Conservation (phyloP, 139 green algal species). For the Coelastrella sp. region DNA sequence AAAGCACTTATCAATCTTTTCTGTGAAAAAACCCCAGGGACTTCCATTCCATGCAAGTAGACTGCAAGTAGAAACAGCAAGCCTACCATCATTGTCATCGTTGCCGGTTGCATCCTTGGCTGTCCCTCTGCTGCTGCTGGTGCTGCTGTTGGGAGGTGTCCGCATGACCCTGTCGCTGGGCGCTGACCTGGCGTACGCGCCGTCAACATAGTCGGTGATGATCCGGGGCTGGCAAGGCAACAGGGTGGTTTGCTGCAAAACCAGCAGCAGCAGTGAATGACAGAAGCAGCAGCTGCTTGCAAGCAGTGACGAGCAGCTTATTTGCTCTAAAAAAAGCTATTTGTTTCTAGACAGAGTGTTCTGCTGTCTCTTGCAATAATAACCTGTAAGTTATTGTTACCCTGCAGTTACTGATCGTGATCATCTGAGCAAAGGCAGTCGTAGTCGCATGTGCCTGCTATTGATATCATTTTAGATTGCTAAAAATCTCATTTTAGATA, state of each 20-base stretch:
- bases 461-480: too few relatives aligned
- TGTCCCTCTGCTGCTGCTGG: not conserved
- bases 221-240: conserved; percentile 49
- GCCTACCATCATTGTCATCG: not conserved
- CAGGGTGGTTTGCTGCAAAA: conserved; percentile 35
- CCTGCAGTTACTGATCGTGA: too few relatives aligned
- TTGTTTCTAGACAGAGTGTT: too few relatives aligned
- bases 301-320: not conserved
- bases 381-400: too few relatives aligned
- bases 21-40: too few relatives aligned
- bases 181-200: conserved; percentile 21
- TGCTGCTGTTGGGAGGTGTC: conserved; percentile 3
- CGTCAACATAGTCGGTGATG: conserved; percentile 60
- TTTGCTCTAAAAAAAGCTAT: too few relatives aligned
- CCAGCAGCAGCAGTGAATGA: not conserved
- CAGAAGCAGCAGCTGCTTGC: not conserved
- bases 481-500: too few relatives aligned
- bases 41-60: too few relatives aligned
- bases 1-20: too few relatives aligned
- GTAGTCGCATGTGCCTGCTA: too few relatives aligned
- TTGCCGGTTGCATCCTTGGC: not conserved
- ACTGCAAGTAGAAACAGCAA: not conserved
- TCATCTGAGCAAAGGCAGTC: too few relatives aligned
- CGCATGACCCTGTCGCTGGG: conserved; percentile 11
- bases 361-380: too few relatives aligned